Evolutionary conservation across 306 rosid species (phyloP).

Genomic region (Clitoria ternatea): DNA sequence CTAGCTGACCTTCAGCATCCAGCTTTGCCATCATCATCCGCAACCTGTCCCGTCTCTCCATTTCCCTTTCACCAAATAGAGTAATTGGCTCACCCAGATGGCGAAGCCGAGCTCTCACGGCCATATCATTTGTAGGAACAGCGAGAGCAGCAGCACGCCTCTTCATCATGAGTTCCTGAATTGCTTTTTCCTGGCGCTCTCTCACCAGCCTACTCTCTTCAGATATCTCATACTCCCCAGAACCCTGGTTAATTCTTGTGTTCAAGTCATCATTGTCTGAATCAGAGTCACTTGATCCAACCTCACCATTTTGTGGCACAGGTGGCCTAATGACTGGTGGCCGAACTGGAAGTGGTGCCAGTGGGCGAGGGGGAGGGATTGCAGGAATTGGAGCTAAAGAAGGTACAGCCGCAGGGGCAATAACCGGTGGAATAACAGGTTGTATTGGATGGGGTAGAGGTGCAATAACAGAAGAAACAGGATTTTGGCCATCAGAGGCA

Average conservation of each 20-base stretch:
- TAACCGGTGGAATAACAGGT: constrained; percentile 29
- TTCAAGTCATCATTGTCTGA: constrained; percentile 47
- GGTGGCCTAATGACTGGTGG: constrained; percentile 56
- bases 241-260: constrained; percentile 38
- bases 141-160: constrained; percentile 86
- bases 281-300: constrained; percentile 55
- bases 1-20: constrained; percentile 84
- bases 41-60: constrained; percentile 90
- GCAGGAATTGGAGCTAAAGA: constrained; percentile 60
- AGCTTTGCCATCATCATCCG: constrained; percentile 71
- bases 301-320: constrained; percentile 57
- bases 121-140: constrained; percentile 92
- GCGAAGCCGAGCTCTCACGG: constrained; percentile 84
- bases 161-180: constrained; percentile 77
- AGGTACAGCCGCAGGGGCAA: constrained; percentile 50
- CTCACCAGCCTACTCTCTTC: constrained; percentile 73
- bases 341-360: constrained; percentile 58
- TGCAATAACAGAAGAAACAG: constrained; percentile 26
- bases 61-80: constrained; percentile 87
- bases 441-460: constrained; percentile 34
- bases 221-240: constrained; percentile 72
- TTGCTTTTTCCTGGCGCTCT: constrained; percentile 82
- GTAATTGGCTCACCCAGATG: constrained; percentile 91
- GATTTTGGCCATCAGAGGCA: constrained; percentile 37
- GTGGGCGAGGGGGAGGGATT: constrained; percentile 52